These are phyloP conservation scores for Cenchrus purpureus DNA, from an alignment of 176 grass and related monocot genomes.

Conservation along the genomic window DNA sequence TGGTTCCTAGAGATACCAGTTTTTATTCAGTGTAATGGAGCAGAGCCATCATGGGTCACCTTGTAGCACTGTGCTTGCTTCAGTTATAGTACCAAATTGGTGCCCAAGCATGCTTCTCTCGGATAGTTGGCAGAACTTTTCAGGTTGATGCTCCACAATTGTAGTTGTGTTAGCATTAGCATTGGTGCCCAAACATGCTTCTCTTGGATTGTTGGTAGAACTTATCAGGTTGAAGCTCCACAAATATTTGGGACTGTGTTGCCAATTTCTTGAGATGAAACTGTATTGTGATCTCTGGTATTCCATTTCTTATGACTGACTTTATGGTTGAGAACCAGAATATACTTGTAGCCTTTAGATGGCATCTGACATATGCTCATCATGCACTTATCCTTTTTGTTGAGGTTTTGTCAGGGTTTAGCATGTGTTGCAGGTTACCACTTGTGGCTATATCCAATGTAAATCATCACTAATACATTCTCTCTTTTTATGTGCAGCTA, in stretches of 20 bases:
- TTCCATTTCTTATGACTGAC: constrained; percentile 1
- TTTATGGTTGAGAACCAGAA: constrained; percentile 29
- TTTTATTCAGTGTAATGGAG: background rate
- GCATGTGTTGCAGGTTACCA: background rate
- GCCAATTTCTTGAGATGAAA: background rate
- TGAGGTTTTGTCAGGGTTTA: constrained; percentile 16
- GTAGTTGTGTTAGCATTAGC: background rate
- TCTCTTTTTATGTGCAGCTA: constrained; percentile 50
- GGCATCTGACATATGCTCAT: constrained; percentile 1
- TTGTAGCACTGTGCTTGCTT: constrained; percentile 14
- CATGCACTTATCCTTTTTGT: background rate
- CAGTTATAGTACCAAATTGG: background rate
- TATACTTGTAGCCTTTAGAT: background rate
- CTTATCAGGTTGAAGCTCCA: background rate
- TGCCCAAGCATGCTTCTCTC: background rate
- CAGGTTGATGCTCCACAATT: background rate
- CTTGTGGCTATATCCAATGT: background rate
- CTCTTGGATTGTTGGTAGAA: background rate
- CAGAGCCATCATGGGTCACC: background rate
- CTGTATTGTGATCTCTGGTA: background rate
- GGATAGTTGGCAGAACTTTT: constrained; percentile 20
- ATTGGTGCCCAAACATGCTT: background rate
- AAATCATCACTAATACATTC: constrained; percentile 2
- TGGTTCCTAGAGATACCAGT: background rate
- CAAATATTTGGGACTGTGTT: background rate